Evolutionary conservation across 1,284 basidiomycete species (phyloP).

Genomic region (Melampsora americana): DNA sequence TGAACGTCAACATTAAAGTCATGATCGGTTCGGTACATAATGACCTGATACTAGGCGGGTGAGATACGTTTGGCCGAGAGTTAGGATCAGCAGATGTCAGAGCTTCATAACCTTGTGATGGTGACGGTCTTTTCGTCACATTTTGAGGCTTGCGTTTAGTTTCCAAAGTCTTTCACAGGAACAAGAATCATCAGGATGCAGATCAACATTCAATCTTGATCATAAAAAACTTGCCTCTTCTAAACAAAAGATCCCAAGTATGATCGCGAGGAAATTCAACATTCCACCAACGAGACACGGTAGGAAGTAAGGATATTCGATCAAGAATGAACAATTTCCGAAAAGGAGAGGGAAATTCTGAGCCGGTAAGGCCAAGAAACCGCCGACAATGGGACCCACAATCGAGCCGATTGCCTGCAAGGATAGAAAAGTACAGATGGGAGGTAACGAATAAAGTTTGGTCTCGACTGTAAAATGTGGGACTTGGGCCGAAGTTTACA

Average conservation of each 20-base stretch:
- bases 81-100: too few species aligned
- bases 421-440: too few species aligned
- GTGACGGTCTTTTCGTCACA: too few species aligned
- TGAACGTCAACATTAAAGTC: constrained; percentile 18
- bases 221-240: constrained; percentile 16
- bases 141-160: constrained; percentile 24
- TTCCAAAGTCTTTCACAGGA: too few species aligned
- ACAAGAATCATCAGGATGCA: too few species aligned
- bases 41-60: constrained; percentile 10
- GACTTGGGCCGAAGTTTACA: too few species aligned
- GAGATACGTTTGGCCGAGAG: too few species aligned
- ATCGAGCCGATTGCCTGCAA: constrained; percentile 29
- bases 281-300: constrained; percentile 34
- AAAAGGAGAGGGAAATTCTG: constrained; percentile 30
- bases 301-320: constrained; percentile 43
- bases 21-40: constrained; percentile 27
- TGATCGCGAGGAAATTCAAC: constrained; percentile 13
- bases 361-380: constrained; percentile 30
- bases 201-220: too few species aligned
- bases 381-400: constrained; percentile 32
- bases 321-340: constrained; percentile 12
- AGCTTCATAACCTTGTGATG: too few species aligned
- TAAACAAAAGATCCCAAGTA: constrained; percentile 35
- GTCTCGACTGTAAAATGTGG: too few species aligned
- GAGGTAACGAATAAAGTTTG: too few species aligned